A percentile compares a stretch with the other conserved stretches of the same genome.
Evolutionary conservation across 2,329 filamentous ascomycete genomes (phyloP).

Genomic region (Fusarium sp.): DNA sequence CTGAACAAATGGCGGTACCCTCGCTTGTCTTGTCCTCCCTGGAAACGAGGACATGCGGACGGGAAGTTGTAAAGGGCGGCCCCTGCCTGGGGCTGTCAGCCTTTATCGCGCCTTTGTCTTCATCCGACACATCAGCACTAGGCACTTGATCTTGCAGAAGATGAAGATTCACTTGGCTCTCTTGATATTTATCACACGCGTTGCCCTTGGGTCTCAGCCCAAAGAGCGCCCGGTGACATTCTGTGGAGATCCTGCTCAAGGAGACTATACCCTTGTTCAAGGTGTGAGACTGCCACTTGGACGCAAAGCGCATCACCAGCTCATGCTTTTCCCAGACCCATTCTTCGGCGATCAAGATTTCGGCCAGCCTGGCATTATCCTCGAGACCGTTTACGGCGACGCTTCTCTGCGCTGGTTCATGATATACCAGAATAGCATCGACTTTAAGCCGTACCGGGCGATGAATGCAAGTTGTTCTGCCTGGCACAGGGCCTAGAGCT

Average conservation of each 20-base stretch:
- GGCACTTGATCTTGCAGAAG: not conserved
- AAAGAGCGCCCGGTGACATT: not conserved
- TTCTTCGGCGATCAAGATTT: slow-evolving; percentile 30
- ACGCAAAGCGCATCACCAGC: not conserved
- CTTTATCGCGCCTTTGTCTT: not conserved
- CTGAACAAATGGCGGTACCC: no score
- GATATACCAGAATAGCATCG: slow-evolving; percentile 35
- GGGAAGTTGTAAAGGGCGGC: not conserved
- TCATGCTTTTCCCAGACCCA: slow-evolving; percentile 10
- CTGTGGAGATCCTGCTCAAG: slow-evolving; percentile 13
- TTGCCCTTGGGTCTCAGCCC: not conserved
- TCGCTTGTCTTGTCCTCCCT: not conserved
- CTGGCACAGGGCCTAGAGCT: not conserved
- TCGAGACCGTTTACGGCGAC: slow-evolving; percentile 15
- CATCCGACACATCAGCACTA: not conserved
- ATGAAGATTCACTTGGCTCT: not conserved
- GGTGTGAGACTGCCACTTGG: not conserved
- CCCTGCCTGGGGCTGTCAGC: not conserved
- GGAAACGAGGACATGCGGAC: not conserved
- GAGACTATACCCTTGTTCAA: slow-evolving; percentile 28
- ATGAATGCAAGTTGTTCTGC: slow-evolving; percentile 14
- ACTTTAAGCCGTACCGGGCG: slow-evolving; percentile 36
- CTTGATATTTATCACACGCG: not conserved
- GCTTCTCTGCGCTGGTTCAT: slow-evolving; percentile 30
- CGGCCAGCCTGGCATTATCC: slow-evolving; percentile 28